Base-by-base conservation (phyloP, 2,329 filamentous ascomycete genomes). In the Botrytis tulipae region DNA sequence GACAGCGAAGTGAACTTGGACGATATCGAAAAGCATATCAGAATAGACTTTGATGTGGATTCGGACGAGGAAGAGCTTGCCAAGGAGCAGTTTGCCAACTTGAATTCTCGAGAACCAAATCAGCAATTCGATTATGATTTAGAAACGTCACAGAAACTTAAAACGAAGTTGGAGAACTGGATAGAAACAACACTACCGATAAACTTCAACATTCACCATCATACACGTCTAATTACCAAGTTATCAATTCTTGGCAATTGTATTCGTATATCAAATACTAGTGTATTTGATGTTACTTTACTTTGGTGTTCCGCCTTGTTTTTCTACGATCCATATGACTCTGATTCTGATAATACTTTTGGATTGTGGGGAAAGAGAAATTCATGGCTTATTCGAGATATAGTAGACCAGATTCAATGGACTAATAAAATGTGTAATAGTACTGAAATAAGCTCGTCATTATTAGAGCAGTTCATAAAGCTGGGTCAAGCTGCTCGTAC, bases 71-170 rank as follows among this genome's bases (percentile, higher is more conserved):
- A 67, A 51, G 29, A 35, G 10, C 42, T 67, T 35, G 65, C 44
- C 48, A 48, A 22, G 7, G 44, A 46, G 7, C 44, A 22, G 18
- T 46, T 46, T 46, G 44, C 44, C 48, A 48, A 22, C 4, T 35
- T 67, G 63, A 51, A 67, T 54, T 22, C 29, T 40, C 65, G 32
- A 67, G 42, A 67, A 67, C 44, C 46, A 67, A 67, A 46, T 67
- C 44, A 67, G 6, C 65, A 67, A 54, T 8, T 51, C 42, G 12
- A 48, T 16, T 46, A 54, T 35, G 8, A 48, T 51, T 14, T n/a
- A 54, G 12, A 35, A 42, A 22, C 20, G 22, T 67, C 29, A 67
- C 29, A 67, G 44, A 48, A 16, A 5, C 65, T 67, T 54, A 35
- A 35, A 8, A 54, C 65, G 22, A 48, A 67, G 22, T 67, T 67